Evolutionary conservation across 805 yeast genomes (phyloP).

Genomic region (Dipodascopsis tothii): DNA sequence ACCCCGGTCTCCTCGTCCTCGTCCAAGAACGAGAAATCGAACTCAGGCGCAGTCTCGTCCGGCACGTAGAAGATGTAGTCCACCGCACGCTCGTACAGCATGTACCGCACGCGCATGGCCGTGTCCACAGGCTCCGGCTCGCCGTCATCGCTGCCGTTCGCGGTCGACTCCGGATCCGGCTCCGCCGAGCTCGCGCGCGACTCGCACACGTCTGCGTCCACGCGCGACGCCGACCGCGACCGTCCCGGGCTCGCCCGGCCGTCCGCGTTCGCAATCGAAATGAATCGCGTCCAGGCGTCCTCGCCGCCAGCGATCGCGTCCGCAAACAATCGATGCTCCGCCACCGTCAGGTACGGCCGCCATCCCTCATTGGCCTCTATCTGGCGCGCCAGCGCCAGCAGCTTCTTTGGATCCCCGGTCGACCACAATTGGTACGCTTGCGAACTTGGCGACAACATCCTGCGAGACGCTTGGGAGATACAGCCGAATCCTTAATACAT

Average conservation of each 20-base stretch:
- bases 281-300: constrained; percentile 31
- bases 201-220: no score
- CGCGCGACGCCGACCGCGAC: no score
- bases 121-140: constrained; percentile 29
- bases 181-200: background rate
- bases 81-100: constrained; percentile 35
- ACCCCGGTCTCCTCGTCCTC: constrained; percentile 12
- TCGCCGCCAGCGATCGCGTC: constrained; percentile 29
- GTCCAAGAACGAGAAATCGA: constrained; percentile 25
- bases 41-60: constrained; percentile 18
- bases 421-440: constrained; percentile 16
- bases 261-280: constrained; percentile 5
- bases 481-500: background rate
- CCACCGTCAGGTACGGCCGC: constrained; percentile 33
- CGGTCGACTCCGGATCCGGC: background rate
- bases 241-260: no score
- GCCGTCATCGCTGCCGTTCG: constrained; percentile 10
- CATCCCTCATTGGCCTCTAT: constrained; percentile 26
- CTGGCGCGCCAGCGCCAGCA: constrained; percentile 20
- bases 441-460: background rate
- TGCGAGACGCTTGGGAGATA: background rate
- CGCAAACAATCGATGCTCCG: constrained; percentile 34
- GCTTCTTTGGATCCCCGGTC: constrained; percentile 22
- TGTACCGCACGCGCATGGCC: constrained; percentile 36
- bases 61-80: constrained; percentile 26